These are phyloP conservation scores for Dothideomycetidae sp. DNA, from an alignment of 2,329 filamentous ascomycete genomes.

Conservation along the genomic window DNA sequence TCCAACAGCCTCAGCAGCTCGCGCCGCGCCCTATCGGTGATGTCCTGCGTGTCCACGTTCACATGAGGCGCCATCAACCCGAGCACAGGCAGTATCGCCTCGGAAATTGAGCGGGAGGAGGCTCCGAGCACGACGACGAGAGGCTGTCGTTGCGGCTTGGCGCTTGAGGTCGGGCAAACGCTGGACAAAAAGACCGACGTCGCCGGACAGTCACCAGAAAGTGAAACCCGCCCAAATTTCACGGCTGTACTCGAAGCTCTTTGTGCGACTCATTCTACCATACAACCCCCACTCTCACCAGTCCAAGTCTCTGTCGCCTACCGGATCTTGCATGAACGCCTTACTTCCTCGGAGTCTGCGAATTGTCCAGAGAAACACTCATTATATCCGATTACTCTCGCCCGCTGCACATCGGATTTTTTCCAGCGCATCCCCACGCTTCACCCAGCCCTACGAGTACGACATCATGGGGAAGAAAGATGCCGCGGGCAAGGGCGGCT, in stretches of 20 bases:
- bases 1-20: slow-evolving; percentile 85
- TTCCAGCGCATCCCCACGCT: background rate
- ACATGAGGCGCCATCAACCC: slow-evolving; percentile 27
- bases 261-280: too few relatives aligned
- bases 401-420: too few relatives aligned
- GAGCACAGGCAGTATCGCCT: too few relatives aligned
- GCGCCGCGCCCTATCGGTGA: slow-evolving; percentile 69
- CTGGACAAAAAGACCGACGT: background rate
- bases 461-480: slow-evolving; percentile 34
- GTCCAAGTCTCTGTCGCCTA: too few relatives aligned
- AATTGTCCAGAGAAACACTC: too few relatives aligned
- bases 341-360: too few relatives aligned
- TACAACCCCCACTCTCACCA: too few relatives aligned
- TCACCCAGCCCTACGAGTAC: slow-evolving; percentile 8
- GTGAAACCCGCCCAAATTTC: too few relatives aligned
- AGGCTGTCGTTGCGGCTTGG: background rate
- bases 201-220: background rate
- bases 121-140: background rate
- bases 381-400: too few relatives aligned
- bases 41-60: slow-evolving; percentile 56
- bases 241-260: too few relatives aligned
- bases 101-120: background rate
- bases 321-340: too few relatives aligned
- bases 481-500: slow-evolving; percentile 21
- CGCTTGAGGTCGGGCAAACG: background rate